phyloP scores from a whole-genome alignment of 306 rosid genomes.

The Glycyrrhiza uralensis region DNA sequence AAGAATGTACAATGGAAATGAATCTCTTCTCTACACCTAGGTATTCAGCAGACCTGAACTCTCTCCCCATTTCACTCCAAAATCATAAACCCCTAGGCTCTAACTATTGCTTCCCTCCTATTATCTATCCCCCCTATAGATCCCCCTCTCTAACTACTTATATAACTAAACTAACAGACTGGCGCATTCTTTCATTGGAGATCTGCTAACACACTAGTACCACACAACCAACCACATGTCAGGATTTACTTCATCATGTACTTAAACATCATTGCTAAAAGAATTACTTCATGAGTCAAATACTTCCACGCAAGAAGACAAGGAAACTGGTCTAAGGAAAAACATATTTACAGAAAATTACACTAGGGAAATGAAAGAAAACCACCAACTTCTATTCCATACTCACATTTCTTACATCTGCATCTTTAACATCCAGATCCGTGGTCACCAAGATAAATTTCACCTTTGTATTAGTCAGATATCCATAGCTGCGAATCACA shows the following conservation, averaged over 20 bases:
- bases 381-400: not conserved
- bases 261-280: not conserved
- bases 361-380: not conserved
- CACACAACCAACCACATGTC: not conserved
- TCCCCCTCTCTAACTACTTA: not conserved
- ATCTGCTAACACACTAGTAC: not conserved
- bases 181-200: not conserved
- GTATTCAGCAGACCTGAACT: not conserved
- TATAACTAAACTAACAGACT: not conserved
- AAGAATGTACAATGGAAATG: not conserved
- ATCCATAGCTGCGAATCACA: slow-evolving; percentile 66
- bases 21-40: not conserved
- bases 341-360: not conserved
- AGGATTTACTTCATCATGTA: not conserved
- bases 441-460: slow-evolving; percentile 92
- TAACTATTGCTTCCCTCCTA: not conserved
- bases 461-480: slow-evolving; percentile 93
- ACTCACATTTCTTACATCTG: slow-evolving; percentile 91
- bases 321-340: not conserved
- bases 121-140: not conserved
- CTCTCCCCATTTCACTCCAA: not conserved
- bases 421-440: slow-evolving; percentile 85
- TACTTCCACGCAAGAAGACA: not conserved
- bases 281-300: not conserved
- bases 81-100: not conserved